A percentile compares a stretch with the other conserved stretches of the same genome.
Evolutionary conservation across 257 asterid species (phyloP).

Genomic region (Capsicum pubescens): DNA sequence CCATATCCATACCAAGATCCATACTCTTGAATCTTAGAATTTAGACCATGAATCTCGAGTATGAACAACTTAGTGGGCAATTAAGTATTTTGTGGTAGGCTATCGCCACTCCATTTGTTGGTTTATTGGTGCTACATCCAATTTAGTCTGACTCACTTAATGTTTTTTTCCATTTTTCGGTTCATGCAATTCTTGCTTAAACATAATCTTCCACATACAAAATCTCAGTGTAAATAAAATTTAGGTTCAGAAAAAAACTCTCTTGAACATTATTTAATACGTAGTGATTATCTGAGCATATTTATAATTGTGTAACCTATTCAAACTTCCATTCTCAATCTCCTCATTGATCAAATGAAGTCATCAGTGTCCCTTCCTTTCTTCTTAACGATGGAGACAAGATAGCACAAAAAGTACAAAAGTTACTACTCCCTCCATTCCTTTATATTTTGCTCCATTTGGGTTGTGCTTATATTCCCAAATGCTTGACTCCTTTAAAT

Average conservation of each 20-base stretch:
- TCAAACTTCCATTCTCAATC: not conserved
- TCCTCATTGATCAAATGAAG: not conserved
- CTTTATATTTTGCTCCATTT: no score
- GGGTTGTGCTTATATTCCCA: no score
- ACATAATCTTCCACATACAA: not conserved
- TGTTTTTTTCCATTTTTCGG: not conserved
- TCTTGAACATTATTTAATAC: not conserved
- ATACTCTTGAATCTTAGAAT: not conserved
- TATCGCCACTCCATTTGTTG: not conserved
- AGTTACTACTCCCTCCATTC: not conserved
- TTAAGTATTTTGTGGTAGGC: not conserved
- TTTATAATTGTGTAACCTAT: conserved; percentile 4
- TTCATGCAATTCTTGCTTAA: not conserved
- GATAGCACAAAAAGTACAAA: not conserved
- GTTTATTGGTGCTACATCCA: not conserved
- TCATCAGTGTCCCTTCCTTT: not conserved
- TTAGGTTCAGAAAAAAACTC: not conserved
- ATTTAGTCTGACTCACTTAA: not conserved
- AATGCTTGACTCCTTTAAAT: no score
- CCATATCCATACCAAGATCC: no score
- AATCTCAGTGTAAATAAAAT: not conserved
- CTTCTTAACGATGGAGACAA: not conserved
- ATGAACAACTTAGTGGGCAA: not conserved
- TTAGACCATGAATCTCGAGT: not conserved
- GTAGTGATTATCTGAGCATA: not conserved